These are phyloP conservation scores for Mortierella claussenii DNA, from an alignment of 192 early-diverging fungal genomes.

Conservation along the genomic window DNA sequence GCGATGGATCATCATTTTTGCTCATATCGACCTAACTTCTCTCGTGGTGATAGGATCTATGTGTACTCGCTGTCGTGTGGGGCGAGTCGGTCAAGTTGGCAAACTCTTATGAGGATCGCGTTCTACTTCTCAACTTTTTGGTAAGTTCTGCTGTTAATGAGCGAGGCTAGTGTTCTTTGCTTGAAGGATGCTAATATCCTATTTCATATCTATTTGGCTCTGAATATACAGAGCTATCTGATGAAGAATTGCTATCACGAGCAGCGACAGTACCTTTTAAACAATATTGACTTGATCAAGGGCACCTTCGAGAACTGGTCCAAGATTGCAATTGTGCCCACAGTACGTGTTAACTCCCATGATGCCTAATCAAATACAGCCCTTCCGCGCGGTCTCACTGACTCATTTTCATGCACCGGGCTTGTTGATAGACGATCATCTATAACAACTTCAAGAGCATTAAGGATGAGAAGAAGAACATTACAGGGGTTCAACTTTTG, in stretches of 20 bases:
- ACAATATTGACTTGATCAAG: constrained; percentile 69
- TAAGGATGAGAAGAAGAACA: constrained; percentile 56
- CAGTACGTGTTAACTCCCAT: constrained; percentile 55
- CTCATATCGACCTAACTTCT: too few relatives aligned
- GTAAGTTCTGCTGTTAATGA: too few relatives aligned
- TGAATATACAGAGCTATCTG: constrained; percentile 49
- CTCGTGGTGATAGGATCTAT: constrained; percentile 71
- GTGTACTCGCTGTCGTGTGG: constrained; percentile 74
- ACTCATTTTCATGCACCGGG: not conserved
- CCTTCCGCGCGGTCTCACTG: not conserved
- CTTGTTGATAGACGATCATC: constrained; percentile 52
- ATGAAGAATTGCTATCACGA: constrained; percentile 58
- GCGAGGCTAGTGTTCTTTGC: too few relatives aligned
- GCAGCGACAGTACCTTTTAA: constrained; percentile 43
- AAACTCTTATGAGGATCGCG: constrained; percentile 49
- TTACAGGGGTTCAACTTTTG: constrained; percentile 68
- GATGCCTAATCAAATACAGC: not conserved
- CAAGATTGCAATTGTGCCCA: constrained; percentile 67
- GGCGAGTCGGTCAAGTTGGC: constrained; percentile 50
- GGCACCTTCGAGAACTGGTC: constrained; percentile 74
- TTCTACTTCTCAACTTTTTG: constrained; percentile 56
- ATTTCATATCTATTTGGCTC: not conserved
- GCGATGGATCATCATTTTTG: too few relatives aligned
- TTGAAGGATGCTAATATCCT: not conserved
- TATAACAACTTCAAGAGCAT: constrained; percentile 55